Conservation (phyloP, 2,329 filamentous ascomycete species). For the Diaporthe citri region DNA sequence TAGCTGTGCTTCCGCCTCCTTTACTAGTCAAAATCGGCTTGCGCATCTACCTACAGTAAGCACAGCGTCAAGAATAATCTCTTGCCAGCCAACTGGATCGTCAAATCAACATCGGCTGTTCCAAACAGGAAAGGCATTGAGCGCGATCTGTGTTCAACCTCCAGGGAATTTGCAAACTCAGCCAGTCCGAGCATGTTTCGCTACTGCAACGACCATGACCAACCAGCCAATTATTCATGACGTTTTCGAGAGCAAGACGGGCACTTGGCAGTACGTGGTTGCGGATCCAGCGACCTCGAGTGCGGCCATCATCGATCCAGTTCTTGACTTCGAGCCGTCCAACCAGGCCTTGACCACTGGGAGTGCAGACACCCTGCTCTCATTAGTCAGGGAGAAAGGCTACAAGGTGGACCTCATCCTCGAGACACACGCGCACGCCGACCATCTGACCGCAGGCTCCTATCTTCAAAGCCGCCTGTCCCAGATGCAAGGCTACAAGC, state of each 20-base stretch:
- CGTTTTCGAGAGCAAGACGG: constrained; percentile 57
- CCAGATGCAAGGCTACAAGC: constrained; percentile 50
- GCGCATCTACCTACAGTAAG: not conserved
- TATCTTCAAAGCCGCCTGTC: constrained; percentile 66
- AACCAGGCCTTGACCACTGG: constrained; percentile 59
- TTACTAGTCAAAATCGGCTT: not conserved
- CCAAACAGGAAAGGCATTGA: not conserved
- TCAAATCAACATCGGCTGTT: not conserved
- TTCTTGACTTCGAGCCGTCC: constrained; percentile 67
- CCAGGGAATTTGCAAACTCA: not conserved
- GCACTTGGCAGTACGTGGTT: constrained; percentile 72
- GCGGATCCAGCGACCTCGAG: constrained; percentile 61
- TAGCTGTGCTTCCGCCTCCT: not conserved
- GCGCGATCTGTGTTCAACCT: not conserved
- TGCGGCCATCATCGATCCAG: constrained; percentile 72
- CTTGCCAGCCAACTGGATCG: not conserved
- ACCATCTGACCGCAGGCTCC: constrained; percentile 70
- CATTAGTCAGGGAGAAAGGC: constrained; percentile 54
- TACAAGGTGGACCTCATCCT: constrained; percentile 67
- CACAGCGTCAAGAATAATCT: not conserved
- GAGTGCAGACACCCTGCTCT: constrained; percentile 65
- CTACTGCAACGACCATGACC: constrained; percentile 1
- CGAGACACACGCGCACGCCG: constrained; percentile 73
- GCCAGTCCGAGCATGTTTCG: not conserved
- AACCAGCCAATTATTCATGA: constrained; percentile 53